Evolutionary conservation across 2,329 filamentous ascomycete genomes (phyloP), one percentile per base, ranked within the genome.

Genomic region (Fusarium abutilonis): DNA sequence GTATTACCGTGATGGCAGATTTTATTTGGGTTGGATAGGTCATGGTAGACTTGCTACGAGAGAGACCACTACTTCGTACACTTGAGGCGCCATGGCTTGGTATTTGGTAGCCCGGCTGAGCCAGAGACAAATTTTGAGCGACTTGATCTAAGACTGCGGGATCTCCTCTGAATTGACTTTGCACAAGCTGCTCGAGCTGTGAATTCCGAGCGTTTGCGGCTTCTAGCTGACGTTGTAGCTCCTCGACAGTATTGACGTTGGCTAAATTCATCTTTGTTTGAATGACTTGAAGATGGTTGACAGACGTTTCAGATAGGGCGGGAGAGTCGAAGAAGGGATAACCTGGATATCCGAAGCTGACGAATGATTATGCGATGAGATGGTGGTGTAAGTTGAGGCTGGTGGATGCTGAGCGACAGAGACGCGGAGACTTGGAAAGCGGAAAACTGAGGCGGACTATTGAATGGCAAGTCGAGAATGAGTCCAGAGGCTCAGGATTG

Each of bases 11-110:
- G 10, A 60, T 61, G 45, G 58, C 61, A 35, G 56, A 58, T 45
- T 64, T 64, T 42, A 60, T 56, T 55, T 70, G 68, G 21, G 68
- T 70, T 21, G 68, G 67, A 55, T 66, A 67, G 51, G 66, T 65
- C 21, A 71, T 57, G n/a, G 68, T 68, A 45, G 69, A 71, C 65
- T 71, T 70, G 67, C 68, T 71, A 53, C 69, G 69, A 31, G 65
- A 62, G 45, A 71, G 65, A 28, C 56, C 63, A 50, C 45, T 66
- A 56, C 64, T 67, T 60, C 59, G 59, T 56, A 55, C 46, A 59
- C 52, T 62, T 55, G 57, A 55, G 26, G 51, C 36, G 49, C 42
- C 68, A 67, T 71, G 50, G 58, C 47, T 48, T 39, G 56, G 50
- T 48, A 60, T 44, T 29, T 64, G 67, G 47, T 63, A 63, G 36